Evolutionary conservation across 1,284 basidiomycete genomes (phyloP), one percentile per base, ranked within the genome.

Genomic region (Violaceomyces palustris): DNA sequence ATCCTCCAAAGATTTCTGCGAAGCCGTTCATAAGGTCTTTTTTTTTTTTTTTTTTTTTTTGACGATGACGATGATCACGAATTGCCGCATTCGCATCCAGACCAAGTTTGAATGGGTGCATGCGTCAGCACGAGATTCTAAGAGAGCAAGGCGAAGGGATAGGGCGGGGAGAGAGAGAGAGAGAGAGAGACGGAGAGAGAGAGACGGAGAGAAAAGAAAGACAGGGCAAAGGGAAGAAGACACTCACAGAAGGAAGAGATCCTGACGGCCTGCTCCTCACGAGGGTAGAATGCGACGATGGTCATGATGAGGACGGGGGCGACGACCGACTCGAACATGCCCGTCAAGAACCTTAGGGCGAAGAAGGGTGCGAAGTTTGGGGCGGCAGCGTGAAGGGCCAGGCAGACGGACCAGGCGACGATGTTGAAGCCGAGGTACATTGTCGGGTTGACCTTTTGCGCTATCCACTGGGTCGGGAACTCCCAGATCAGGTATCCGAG

Each of bases 21-120:
- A 48, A 55, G 18, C 68, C 69, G 35, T 72, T 71, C 42, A 53
- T 50, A n/a, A n/a, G n/a, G n/a, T n/a, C n/a, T n/a, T n/a, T n/a
- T n/a, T n/a, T n/a, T n/a, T n/a, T n/a, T n/a, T n/a, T n/a, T n/a
- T n/a, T n/a, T n/a, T n/a, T n/a, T n/a, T n/a, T n/a, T n/a, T n/a
- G n/a, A n/a, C n/a, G 21, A n/a, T n/a, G n/a, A n/a, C n/a, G n/a
- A n/a, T n/a, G n/a, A n/a, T n/a, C n/a, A n/a, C n/a, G n/a, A n/a
- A n/a, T n/a, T n/a, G n/a, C n/a, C n/a, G n/a, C n/a, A n/a, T n/a
- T n/a, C n/a, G n/a, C n/a, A n/a, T n/a, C n/a, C n/a, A n/a, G n/a
- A n/a, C n/a, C n/a, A n/a, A n/a, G n/a, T n/a, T n/a, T n/a, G n/a
- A n/a, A n/a, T n/a, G n/a, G n/a, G n/a, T n/a, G n/a, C n/a, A n/a